Percentiles rank a stretch among this genome's conserved stretches.
These are phyloP conservation scores for Suillus ampliporus DNA, from an alignment of 768 basidiomycete genomes.

Conservation along the genomic window DNA sequence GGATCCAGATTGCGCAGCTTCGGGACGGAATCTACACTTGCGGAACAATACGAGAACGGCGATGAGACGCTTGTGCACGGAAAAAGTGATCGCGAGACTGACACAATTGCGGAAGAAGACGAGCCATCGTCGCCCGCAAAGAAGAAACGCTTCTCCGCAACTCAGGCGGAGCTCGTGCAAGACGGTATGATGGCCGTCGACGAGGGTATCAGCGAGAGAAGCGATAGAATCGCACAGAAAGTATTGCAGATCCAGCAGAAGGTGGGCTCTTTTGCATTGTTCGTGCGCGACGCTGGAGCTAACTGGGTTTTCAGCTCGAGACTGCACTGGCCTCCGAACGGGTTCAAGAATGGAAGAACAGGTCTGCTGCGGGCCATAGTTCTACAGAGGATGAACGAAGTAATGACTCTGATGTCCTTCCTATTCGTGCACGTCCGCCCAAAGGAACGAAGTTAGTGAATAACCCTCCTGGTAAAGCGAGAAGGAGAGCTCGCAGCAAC, in stretches of 20 bases:
- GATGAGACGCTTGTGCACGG: conserved; percentile 42
- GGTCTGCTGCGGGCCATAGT: conserved; percentile 29
- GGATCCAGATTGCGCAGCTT: conserved; percentile 65
- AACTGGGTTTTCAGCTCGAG: conserved; percentile 62
- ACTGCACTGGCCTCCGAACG: conserved; percentile 70
- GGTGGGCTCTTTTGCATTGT: conserved; percentile 50
- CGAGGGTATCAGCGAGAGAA: conserved; percentile 82
- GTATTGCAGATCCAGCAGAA: conserved; percentile 91
- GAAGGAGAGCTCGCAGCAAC: conserved; percentile 58
- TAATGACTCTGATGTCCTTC: conserved; percentile 53
- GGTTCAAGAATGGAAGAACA: conserved; percentile 38
- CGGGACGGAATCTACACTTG: conserved; percentile 81
- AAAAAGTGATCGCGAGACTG: conserved; percentile 51
- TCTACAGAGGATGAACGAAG: conserved; percentile 58
- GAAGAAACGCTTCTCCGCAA: conserved; percentile 83
- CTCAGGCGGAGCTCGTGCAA: conserved; percentile 64
- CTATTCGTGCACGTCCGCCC: conserved; percentile 49
- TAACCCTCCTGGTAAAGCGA: conserved; percentile 41
- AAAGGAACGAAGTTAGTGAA: conserved; percentile 39
- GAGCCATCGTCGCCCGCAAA: conserved; percentile 48
- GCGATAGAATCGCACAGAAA: conserved; percentile 87
- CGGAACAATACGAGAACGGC: conserved; percentile 63
- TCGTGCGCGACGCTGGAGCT: conserved; percentile 9
- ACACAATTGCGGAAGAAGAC: conserved; percentile 66
- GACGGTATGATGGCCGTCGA: conserved; percentile 89